Conservation (phyloP, 2,329 filamentous ascomycete genomes). For the Botrytis hyacinthi region DNA sequence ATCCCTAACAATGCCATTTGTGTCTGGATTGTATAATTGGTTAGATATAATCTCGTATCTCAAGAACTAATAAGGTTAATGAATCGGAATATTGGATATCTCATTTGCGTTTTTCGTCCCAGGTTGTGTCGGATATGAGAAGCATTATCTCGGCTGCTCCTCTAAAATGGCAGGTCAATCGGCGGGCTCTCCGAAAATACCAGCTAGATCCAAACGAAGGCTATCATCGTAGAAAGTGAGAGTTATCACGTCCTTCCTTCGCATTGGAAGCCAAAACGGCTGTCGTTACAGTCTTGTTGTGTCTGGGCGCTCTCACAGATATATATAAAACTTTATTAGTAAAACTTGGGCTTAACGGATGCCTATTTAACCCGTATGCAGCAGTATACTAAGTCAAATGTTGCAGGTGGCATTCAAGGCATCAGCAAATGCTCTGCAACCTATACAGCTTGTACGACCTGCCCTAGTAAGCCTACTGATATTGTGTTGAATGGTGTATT, state of each 20-base stretch:
- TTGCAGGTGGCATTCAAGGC: slow-evolving; percentile 14
- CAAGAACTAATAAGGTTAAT: not conserved
- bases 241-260: not conserved
- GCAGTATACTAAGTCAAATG: not conserved
- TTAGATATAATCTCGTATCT: not conserved
- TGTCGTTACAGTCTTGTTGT: not conserved
- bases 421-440: slow-evolving; percentile 11
- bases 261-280: not conserved
- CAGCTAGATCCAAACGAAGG: not conserved
- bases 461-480: not conserved
- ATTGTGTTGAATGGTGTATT: not conserved
- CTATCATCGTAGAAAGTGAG: not conserved
- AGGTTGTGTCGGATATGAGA: not conserved
- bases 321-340: not conserved
- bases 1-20: not conserved
- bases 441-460: slow-evolving; percentile 2
- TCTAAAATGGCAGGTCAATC: not conserved
- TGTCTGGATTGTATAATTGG: not conserved
- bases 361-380: slow-evolving; percentile 8
- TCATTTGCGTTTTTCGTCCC: not conserved
- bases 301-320: not conserved
- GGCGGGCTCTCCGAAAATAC: slow-evolving; percentile 4
- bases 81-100: not conserved
- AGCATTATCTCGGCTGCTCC: not conserved
- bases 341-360: slow-evolving; percentile 2